A percentile compares a stretch with the other conserved stretches of the same genome.
Conservation (phyloP, 768 basidiomycete genomes). For the Tricholoma saponaceum region DNA sequence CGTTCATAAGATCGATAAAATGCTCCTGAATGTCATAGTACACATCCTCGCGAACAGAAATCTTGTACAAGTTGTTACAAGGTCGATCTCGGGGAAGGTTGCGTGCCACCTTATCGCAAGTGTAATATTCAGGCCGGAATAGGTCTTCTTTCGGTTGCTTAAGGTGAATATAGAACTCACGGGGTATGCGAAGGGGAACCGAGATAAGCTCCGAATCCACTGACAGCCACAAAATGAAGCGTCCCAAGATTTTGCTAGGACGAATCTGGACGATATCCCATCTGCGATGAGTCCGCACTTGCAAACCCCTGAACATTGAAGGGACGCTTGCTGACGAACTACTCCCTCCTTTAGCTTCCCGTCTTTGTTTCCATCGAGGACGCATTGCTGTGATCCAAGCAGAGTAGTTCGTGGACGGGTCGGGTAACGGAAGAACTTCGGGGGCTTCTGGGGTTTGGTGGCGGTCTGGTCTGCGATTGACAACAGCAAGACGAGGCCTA, state of each 20-base stretch:
- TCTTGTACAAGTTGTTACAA: conserved; percentile 76
- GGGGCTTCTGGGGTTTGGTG: conserved; percentile 38
- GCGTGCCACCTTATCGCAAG: conserved; percentile 66
- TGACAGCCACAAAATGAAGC: conserved; percentile 85
- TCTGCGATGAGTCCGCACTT: conserved; percentile 54
- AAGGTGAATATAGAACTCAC: conserved; percentile 92
- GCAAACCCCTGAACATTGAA: conserved; percentile 67
- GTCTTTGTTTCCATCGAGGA: conserved; percentile 68
- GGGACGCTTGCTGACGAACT: conserved; percentile 47
- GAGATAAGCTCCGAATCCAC: conserved; percentile 76
- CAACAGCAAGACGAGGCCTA: conserved; percentile 47
- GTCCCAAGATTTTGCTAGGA: conserved; percentile 68
- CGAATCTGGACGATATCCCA: conserved; percentile 97
- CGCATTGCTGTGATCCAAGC: conserved; percentile 77
- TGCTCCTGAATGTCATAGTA: conserved; percentile 86
- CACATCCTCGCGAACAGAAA: conserved; percentile 77
- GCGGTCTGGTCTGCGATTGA: conserved; percentile 45
- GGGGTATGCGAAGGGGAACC: conserved; percentile 79
- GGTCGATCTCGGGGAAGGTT: conserved; percentile 78
- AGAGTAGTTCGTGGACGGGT: conserved; percentile 62
- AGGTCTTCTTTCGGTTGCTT: conserved; percentile 59
- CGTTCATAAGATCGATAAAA: conserved; percentile 89
- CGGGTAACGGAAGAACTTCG: conserved; percentile 47
- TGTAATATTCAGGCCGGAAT: conserved; percentile 68
- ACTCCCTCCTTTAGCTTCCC: conserved; percentile 42